Base-by-base conservation (phyloP, 1,284 basidiomycete genomes). In the Coriolopsis trogii region DNA sequence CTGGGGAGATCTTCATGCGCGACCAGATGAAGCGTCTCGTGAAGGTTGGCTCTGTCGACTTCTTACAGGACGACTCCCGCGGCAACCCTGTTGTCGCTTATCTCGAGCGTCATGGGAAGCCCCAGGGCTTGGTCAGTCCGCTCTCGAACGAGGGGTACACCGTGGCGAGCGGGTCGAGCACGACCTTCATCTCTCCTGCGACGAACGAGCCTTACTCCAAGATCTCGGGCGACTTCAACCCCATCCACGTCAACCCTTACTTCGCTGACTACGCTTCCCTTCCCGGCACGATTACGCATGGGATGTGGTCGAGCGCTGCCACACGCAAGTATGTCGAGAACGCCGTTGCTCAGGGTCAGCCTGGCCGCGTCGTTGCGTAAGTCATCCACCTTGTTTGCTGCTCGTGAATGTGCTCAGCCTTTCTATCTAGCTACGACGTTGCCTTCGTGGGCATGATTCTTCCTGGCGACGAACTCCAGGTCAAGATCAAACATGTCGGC, bases 211-310 rank as follows among this genome's bases (percentile, higher is more conserved):
- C 95, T 4, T 98, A 98, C 77, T 98, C 95, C 5, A 87, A 89
- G 70, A 85, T 95, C 53, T 98, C 96, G 2, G 95, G 96, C 41
- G 97, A 99, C 73, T 98, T 93, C 80, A 98, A 91, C 63, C 90
- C 92, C n/a, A 97, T 99, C 62, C 97, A 99, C 72, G 80, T 97
- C 73, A 98, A 99, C 74, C 97, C 96, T 0, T 98, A 98, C 80
- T 98, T 99, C 77, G 85, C 96, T 24, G 89, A 94, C 69, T 94
- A 92, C 63, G 95, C 96, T 13, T 84, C 88, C 18, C 85, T 99
- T 20, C 96, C 95, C 25, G 91, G 92, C 13, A 98, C 97, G 16
- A 99, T 99, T 68, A 98, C 96, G 6, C 96, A 99, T 67, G 96
- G 96, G 49, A 87, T 99, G 78, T 98, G 94, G 91, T 90, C 93